Evolutionary conservation across 2,329 filamentous ascomycete genomes (phyloP), one percentile per base, ranked within the genome.

Genomic region (Fusarium austroafricanum): DNA sequence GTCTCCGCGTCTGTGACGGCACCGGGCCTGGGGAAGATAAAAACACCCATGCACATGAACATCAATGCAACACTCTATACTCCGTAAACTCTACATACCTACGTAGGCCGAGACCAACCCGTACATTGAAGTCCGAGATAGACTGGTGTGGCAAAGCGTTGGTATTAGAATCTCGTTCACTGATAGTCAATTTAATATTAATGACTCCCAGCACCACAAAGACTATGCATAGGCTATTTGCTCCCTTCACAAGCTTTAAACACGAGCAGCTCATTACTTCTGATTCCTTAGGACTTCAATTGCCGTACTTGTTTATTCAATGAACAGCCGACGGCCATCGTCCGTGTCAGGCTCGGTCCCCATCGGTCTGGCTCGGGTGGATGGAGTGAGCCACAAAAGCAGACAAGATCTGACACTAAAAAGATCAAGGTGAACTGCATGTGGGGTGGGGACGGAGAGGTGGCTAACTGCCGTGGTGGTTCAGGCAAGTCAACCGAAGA

Each of bases 361-460:
- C 70, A 73, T 73, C 75, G 76, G 75, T 71, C 71, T 76, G 55
- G 70, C 75, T 79, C 77, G 78, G 76, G 67, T 73, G 72, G 72
- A 77, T 74, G 76, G 77, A 77, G 56, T 52, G 55, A 67, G 23
- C 17, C 31, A 44, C 39, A 18, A 42, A 50, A 53, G 44, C 39
- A 50, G 38, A 53, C 53, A 60, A 66, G 51, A 53, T 62, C 53
- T 50, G 50, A 47, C 57, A 47, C 61, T 61, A 63, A 42, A 38
- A 38, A 44, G 39, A 29, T 37, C 53, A 65, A 65, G 50, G 46
- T 68, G 55, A 68, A 29, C n/a, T 37, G 26, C 29, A 21, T 55
- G 45, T 62, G 59, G 59, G 33, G 44, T 39, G 44, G 20, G 46
- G 40, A 29, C 39, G 44, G 20, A 55, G 40, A 29, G 47, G 37